Percentiles rank a stretch among this genome's conserved stretches.
Conservation (phyloP, 2,329 filamentous ascomycete genomes). For the Chaetomium sp. region DNA sequence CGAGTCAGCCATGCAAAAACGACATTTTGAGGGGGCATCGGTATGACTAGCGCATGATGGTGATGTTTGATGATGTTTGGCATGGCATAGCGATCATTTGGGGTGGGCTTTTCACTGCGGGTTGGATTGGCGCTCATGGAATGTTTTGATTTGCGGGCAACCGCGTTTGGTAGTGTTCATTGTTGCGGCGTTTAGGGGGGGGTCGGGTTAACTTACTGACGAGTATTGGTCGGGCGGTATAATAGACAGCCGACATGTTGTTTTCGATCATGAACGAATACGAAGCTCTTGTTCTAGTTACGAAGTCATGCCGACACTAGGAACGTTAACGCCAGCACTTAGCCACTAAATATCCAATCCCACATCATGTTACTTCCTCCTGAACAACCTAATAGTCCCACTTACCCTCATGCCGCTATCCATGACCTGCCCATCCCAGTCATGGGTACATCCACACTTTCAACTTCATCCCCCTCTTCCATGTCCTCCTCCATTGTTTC, state of each 20-base stretch:
- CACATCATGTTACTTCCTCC: neutral
- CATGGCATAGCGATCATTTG: constrained; percentile 16
- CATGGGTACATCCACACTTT: constrained; percentile 19
- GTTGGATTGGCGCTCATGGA: constrained; percentile 8
- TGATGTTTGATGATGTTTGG: neutral
- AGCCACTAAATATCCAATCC: neutral
- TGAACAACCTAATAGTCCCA: neutral
- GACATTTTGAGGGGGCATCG: neutral
- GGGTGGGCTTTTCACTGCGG: neutral
- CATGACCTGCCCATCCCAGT: constrained; percentile 16
- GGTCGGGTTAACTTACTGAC: neutral
- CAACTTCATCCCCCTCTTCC: neutral
- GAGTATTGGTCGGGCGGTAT: neutral
- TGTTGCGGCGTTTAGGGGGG: neutral
- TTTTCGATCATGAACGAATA: neutral
- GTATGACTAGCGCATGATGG: neutral
- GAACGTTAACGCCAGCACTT: neutral
- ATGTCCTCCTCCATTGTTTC: neutral
- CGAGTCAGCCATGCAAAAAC: neutral
- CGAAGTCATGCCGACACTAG: neutral
- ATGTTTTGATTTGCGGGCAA: constrained; percentile 5
- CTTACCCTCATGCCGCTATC: neutral
- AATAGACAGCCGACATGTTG: neutral
- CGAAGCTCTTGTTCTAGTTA: neutral
- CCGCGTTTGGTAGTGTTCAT: neutral